Conservation (phyloP, 441 rosid genomes). For the Macaranga tanarius region DNA sequence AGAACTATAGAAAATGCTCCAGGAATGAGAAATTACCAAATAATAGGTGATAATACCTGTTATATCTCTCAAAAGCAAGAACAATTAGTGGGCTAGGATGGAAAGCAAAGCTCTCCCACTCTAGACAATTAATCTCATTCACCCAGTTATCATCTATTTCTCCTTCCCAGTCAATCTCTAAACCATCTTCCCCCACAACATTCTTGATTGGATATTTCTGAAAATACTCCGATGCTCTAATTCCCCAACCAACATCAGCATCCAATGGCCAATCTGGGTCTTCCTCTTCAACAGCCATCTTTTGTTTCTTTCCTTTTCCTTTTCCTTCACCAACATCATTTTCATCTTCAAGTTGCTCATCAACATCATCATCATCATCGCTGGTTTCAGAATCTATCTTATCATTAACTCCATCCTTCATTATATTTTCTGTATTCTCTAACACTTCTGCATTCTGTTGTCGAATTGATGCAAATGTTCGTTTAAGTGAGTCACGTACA, state of each 20-base stretch:
- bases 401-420: conserved; percentile 46
- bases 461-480: conserved; percentile 59
- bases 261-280: conserved; percentile 80
- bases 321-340: conserved; percentile 12
- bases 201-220: conserved; percentile 76
- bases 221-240: conserved; percentile 84
- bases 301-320: conserved; percentile 33
- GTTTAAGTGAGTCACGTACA: conserved; percentile 60
- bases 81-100: conserved; percentile 83
- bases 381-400: conserved; percentile 29
- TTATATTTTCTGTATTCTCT: conserved; percentile 44
- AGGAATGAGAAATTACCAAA: conserved; percentile 3
- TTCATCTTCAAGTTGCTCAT: conserved; percentile 21
- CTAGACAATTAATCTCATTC: conserved; percentile 79
- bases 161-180: conserved; percentile 85
- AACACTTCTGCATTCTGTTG: conserved; percentile 50
- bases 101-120: conserved; percentile 88
- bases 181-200: conserved; percentile 80
- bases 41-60: conserved; percentile 37
- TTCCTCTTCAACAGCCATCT: conserved; percentile 81
- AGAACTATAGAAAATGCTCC: not conserved
- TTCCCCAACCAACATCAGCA: conserved; percentile 93
- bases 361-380: conserved; percentile 25
- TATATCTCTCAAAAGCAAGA: conserved; percentile 80
- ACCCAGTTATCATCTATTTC: conserved; percentile 86